Conservation (phyloP, 1,284 basidiomycete species). For the Heliocybe sulcata region DNA sequence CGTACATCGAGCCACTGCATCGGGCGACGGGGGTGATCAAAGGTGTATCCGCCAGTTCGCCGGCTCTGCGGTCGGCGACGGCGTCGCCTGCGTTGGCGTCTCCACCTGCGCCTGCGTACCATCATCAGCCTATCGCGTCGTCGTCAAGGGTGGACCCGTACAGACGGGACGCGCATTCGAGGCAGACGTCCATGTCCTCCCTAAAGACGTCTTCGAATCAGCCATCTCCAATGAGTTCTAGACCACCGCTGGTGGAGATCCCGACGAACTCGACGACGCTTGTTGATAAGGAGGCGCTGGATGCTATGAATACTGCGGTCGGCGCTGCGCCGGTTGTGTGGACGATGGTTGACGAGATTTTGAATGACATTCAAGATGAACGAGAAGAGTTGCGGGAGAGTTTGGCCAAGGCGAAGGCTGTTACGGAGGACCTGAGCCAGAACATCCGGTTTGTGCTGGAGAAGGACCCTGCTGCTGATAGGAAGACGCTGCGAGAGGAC, state of each 20-base stretch:
- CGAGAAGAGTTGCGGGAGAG: conserved; percentile 38
- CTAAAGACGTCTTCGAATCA: conserved; percentile 34
- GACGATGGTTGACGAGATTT: conserved; percentile 59
- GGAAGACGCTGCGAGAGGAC: conserved; percentile 56
- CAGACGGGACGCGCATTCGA: conserved; percentile 37
- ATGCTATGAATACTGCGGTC: conserved; percentile 61
- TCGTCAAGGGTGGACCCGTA: neutral
- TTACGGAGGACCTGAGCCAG: conserved; percentile 49
- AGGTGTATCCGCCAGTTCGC: conserved; percentile 11
- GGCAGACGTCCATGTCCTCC: conserved; percentile 45
- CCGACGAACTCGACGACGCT: conserved; percentile 43
- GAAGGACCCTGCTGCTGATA: conserved; percentile 38
- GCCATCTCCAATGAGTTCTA: conserved; percentile 13
- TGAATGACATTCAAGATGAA: conserved; percentile 34
- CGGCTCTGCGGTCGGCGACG: conserved; percentile 10
- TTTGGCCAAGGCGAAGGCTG: conserved; percentile 45
- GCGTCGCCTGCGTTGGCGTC: conserved; percentile 7
- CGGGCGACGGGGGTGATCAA: neutral
- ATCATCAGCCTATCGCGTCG: neutral
- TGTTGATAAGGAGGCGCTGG: conserved; percentile 63
- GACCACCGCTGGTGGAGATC: conserved; percentile 31
- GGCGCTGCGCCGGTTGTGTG: conserved; percentile 68
- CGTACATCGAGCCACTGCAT: conserved; percentile 34
- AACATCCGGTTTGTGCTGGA: conserved; percentile 46
- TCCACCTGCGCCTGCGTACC: conserved; percentile 28